A percentile compares a stretch with the other conserved stretches of the same genome.
These are phyloP conservation scores for Salvia splendens DNA, from an alignment of 257 asterid species.

Conservation along the genomic window DNA sequence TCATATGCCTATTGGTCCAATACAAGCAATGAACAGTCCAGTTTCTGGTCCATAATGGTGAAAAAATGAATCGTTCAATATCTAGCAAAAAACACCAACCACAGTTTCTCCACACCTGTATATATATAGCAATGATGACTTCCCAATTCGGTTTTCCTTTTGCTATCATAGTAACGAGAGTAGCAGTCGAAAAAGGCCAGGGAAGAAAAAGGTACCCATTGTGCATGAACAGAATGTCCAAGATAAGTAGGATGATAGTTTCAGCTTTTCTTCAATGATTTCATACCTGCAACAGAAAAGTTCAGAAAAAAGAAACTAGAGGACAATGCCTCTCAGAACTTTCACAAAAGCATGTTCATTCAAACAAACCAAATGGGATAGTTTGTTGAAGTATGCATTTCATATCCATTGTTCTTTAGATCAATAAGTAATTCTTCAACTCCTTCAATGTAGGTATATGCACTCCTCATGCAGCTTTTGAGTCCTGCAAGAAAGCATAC, in stretches of 20 bases:
- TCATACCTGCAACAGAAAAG: conserved; percentile 58
- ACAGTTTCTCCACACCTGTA: background rate
- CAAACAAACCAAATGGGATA: conserved; percentile 78
- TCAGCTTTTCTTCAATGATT: conserved; percentile 83
- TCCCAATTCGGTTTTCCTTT: background rate
- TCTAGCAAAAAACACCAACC: background rate
- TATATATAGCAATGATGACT: conserved; percentile 2
- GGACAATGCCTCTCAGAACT: conserved; percentile 22
- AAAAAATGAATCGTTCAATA: conserved; percentile 16
- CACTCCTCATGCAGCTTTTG: conserved; percentile 75
- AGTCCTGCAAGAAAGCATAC: conserved; percentile 55
- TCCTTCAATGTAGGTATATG: conserved; percentile 77
- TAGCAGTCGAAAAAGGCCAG: conserved; percentile 14
- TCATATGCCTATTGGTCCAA: background rate
- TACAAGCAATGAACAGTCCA: background rate
- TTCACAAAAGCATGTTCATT: conserved; percentile 15
- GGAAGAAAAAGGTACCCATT: conserved; percentile 54
- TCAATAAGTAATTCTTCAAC: conserved; percentile 66
- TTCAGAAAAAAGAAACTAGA: conserved; percentile 26
- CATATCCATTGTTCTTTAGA: conserved; percentile 78
- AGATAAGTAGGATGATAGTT: conserved; percentile 75
- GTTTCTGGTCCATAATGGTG: background rate
- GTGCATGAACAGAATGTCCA: conserved; percentile 97
- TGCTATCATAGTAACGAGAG: conserved; percentile 15
- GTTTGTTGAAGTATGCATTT: conserved; percentile 87